A percentile compares a stretch with the other conserved stretches of the same genome.
Conservation (phyloP, 1,284 basidiomycete genomes). For the Puccinia hordei region DNA sequence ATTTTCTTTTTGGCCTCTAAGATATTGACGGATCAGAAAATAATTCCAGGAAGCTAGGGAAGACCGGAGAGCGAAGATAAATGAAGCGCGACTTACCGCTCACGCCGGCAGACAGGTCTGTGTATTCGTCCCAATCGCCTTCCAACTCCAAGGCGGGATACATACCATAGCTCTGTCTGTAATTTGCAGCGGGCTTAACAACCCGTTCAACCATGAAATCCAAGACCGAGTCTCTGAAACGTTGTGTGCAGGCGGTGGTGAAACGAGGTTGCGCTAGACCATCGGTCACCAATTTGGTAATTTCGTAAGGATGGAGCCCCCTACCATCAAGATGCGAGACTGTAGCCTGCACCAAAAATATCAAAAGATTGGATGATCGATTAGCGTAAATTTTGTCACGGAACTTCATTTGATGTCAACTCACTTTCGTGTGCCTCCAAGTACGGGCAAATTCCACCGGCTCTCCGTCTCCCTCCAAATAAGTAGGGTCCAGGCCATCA, state of each 20-base stretch:
- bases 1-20: constrained; percentile 61
- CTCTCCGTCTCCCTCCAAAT: constrained; percentile 82
- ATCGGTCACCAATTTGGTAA: constrained; percentile 72
- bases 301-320: constrained; percentile 82
- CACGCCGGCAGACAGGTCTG: constrained; percentile 75
- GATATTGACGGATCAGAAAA: not conserved
- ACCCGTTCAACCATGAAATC: constrained; percentile 74
- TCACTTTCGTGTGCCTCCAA: constrained; percentile 82
- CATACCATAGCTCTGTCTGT: constrained; percentile 77
- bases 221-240: constrained; percentile 76
- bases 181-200: constrained; percentile 69
- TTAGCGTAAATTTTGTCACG: not conserved
- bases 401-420: not conserved
- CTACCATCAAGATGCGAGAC: constrained; percentile 64
- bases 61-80: too few species aligned
- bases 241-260: constrained; percentile 65
- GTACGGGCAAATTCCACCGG: constrained; percentile 86
- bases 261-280: constrained; percentile 69
- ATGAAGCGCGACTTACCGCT: constrained; percentile 66
- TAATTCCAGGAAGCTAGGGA: not conserved
- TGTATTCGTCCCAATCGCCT: constrained; percentile 75
- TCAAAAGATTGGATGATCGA: not conserved
- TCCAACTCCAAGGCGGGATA: constrained; percentile 76
- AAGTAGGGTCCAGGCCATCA: constrained; percentile 95
- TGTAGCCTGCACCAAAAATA: constrained; percentile 39